phyloP scores from a whole-genome alignment of 305 asterid genomes.

The Caryopteris hybrid region DNA sequence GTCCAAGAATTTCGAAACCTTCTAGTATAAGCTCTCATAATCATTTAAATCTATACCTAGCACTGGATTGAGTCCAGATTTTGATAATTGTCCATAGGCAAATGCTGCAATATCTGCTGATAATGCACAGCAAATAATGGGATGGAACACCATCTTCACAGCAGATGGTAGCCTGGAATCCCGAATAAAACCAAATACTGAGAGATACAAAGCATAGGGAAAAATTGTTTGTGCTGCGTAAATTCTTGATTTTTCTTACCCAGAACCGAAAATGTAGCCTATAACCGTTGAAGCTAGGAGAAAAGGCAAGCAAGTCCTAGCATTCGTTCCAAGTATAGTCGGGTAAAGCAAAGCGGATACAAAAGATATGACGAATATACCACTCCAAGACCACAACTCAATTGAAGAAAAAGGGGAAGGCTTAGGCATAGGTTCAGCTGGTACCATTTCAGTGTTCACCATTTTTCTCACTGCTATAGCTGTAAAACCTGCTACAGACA shows the following conservation, averaged over 20 bases:
- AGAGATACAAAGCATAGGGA: neutral
- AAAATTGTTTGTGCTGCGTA: neutral
- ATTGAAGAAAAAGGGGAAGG: slow-evolving; percentile 78
- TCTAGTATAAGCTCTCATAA: neutral
- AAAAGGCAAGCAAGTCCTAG: slow-evolving; percentile 87
- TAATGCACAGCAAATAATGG: slow-evolving; percentile 81
- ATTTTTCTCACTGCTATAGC: slow-evolving; percentile 83
- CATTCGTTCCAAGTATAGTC: slow-evolving; percentile 74
- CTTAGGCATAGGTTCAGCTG: slow-evolving; percentile 96
- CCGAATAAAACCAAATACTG: slow-evolving; percentile 12
- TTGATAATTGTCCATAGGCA: slow-evolving; percentile 65
- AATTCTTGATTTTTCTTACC: slow-evolving; percentile 63
- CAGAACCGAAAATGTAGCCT: slow-evolving; percentile 85
- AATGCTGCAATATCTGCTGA: slow-evolving; percentile 88
- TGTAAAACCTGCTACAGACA: slow-evolving; percentile 78
- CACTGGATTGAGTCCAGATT: slow-evolving; percentile 69
- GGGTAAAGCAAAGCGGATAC: slow-evolving; percentile 64
- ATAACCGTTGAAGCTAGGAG: slow-evolving; percentile 81
- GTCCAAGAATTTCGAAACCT: neutral
- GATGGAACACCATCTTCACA: slow-evolving; percentile 79
- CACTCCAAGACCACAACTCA: slow-evolving; percentile 83
- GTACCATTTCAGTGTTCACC: slow-evolving; percentile 78
- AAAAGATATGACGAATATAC: slow-evolving; percentile 58
- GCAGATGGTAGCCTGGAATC: slow-evolving; percentile 65
- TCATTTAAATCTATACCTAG: slow-evolving; percentile 46